Conservation (phyloP, 805 yeast species). For the Metschnikowia reukaufii region DNA sequence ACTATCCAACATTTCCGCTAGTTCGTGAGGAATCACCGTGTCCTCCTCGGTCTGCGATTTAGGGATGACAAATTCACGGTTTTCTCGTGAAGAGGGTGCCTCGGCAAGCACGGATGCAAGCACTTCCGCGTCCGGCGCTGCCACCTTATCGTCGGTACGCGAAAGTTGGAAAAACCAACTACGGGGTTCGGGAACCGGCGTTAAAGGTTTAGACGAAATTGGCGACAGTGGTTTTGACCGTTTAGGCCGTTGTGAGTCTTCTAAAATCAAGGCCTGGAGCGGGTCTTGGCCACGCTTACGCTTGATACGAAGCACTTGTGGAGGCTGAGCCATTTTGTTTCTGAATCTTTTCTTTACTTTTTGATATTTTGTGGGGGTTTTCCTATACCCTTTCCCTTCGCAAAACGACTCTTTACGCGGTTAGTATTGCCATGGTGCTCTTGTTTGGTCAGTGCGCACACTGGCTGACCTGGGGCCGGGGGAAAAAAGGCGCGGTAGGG, state of each 20-base stretch:
- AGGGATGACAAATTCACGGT: slow-evolving; percentile 39
- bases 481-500: background rate
- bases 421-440: no score
- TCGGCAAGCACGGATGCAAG: slow-evolving; percentile 30
- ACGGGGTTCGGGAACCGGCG: slow-evolving; percentile 19
- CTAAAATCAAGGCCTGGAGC: slow-evolving; percentile 68
- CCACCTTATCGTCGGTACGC: slow-evolving; percentile 33
- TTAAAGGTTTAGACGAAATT: slow-evolving; percentile 27
- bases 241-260: slow-evolving; percentile 38
- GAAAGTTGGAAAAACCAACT: slow-evolving; percentile 35
- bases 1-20: slow-evolving; percentile 72
- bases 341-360: background rate
- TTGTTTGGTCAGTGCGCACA: background rate
- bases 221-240: slow-evolving; percentile 43
- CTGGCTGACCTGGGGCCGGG: no score
- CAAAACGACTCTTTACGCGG: no score
- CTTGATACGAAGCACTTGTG: slow-evolving; percentile 77
- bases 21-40: slow-evolving; percentile 51
- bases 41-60: slow-evolving; percentile 34
- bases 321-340: slow-evolving; percentile 28
- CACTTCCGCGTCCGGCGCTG: slow-evolving; percentile 21
- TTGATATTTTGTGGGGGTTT: no score
- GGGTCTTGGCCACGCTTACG: slow-evolving; percentile 88
- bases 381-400: no score
- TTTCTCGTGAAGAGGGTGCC: slow-evolving; percentile 15